phyloP scores from a whole-genome alignment of 1,284 basidiomycete species.

The Phellopilus nigrolimitatus region DNA sequence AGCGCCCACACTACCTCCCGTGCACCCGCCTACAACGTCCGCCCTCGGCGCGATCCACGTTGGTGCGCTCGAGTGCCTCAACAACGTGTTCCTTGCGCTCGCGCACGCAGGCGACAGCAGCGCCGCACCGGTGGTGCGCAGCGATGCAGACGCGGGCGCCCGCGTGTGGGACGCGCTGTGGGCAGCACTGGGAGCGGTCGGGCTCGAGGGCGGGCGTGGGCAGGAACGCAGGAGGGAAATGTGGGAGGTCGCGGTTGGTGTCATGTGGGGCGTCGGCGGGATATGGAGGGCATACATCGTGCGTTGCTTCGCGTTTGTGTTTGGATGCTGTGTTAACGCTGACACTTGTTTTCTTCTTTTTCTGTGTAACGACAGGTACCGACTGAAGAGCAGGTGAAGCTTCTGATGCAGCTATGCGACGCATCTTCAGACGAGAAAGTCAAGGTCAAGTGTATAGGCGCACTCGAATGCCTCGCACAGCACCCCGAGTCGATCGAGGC shows the following conservation, averaged over 20 bases:
- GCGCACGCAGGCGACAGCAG: neutral
- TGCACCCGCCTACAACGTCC: conserved; percentile 83
- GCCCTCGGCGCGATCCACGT: conserved; percentile 77
- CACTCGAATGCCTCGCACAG: conserved; percentile 78
- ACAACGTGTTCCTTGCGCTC: conserved; percentile 78
- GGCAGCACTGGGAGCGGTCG: conserved; percentile 51
- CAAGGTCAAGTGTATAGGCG: conserved; percentile 76
- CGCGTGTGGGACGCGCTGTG: conserved; percentile 60
- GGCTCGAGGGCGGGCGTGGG: conserved; percentile 53
- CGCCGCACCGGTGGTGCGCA: conserved; percentile 28
- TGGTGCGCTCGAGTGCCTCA: conserved; percentile 83
- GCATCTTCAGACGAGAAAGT: conserved; percentile 48
- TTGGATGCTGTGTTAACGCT: neutral
- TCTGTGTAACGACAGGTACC: conserved; percentile 39
- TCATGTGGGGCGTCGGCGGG: conserved; percentile 74
- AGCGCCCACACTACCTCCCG: conserved; percentile 38
- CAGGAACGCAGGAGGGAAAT: conserved; percentile 63
- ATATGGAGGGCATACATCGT: conserved; percentile 65
- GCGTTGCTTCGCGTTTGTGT: conserved; percentile 23
- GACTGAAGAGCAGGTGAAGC: conserved; percentile 53
- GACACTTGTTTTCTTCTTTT: neutral
- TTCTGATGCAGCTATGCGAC: conserved; percentile 65
- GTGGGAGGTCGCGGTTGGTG: conserved; percentile 71
- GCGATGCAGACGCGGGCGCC: conserved; percentile 45
- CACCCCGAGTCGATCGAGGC: conserved; percentile 57